Evolutionary conservation across 495 filamentous ascomycete species (phyloP), one percentile per base, ranked within the genome.

Genomic region (Aspergillus sclerotioniger): DNA sequence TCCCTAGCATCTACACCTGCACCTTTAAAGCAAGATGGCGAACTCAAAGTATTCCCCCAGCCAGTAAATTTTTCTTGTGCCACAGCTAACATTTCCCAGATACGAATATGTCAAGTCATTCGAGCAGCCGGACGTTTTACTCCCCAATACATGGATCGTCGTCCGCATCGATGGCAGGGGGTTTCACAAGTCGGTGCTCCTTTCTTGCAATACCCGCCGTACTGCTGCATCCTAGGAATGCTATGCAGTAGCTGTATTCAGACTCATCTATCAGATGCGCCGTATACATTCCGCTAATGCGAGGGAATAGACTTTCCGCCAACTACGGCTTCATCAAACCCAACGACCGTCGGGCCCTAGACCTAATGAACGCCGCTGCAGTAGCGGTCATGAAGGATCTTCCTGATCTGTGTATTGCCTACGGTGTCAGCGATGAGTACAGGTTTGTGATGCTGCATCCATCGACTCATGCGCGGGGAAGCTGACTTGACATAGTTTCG

Each of bases 351-450:
- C 83, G 87, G 46, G 94, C 93, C 28, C 76, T 97, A 3, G 82
- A 94, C 72, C 84, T 98, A 62, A 97, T 97, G 94, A 98, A 98
- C 67, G 89, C 86, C 3, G 90, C 90, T 1, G 94, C 94, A 3
- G 80, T 82, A 39, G 88, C 85, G 6, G 89, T 96, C 54, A 82
- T 96, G 81, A 84, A 82, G 59, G 91, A 96, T 35, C 70, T 97
- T 3, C 86, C 89, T 10, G 93, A 98, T 67, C 83, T 97, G 35
- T 80, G 83, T 12, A 85, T 97, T 61, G 91, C 87, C 1, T 98
- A 97, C 61, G 94, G 94, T 7, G 84, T 94, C 52, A 96, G 91
- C 65, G 94, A 98, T 67, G 94, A 98, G 69, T 98, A 84, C 67
- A 94, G 90, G 90, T 88, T 69, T 50, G 62, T 61, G 19, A 16